Evolutionary conservation across 768 basidiomycete species (phyloP).

Genomic region (Amanita polypyramis): DNA sequence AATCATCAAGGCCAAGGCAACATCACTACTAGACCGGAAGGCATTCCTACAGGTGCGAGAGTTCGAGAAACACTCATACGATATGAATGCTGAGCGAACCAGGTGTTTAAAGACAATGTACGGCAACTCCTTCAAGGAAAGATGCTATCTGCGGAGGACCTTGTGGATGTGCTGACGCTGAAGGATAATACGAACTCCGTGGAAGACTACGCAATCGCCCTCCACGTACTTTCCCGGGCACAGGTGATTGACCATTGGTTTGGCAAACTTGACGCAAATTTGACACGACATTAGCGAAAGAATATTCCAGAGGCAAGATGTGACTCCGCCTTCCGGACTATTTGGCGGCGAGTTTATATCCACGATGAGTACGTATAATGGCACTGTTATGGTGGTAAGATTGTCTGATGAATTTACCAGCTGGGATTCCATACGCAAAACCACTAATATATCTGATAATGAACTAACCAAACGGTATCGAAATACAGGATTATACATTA

Average conservation of each 20-base stretch:
- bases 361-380: conserved; percentile 63
- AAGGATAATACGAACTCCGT: conserved; percentile 61
- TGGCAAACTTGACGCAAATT: background rate
- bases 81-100: conserved; percentile 1
- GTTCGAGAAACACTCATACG: background rate
- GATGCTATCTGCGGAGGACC: conserved; percentile 66
- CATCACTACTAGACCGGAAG: conserved; percentile 30
- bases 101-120: conserved; percentile 66
- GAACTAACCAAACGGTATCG: conserved; percentile 65
- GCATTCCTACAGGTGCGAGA: conserved; percentile 39
- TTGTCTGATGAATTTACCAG: conserved; percentile 24
- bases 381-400: background rate
- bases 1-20: conserved; percentile 46
- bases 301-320: conserved; percentile 61
- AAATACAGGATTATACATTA: conserved; percentile 64
- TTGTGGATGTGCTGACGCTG: conserved; percentile 74
- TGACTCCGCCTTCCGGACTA: conserved; percentile 56
- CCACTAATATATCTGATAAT: conserved; percentile 65
- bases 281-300: conserved; percentile 21
- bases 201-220: conserved; percentile 59
- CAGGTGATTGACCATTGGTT: conserved; percentile 23
- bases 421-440: conserved; percentile 70
- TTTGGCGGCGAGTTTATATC: conserved; percentile 84
- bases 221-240: conserved; percentile 52
- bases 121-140: conserved; percentile 65